Evolutionary conservation across 1,284 basidiomycete genomes (phyloP), one percentile per base, ranked within the genome.

Genomic region (Ustilago lituana): DNA sequence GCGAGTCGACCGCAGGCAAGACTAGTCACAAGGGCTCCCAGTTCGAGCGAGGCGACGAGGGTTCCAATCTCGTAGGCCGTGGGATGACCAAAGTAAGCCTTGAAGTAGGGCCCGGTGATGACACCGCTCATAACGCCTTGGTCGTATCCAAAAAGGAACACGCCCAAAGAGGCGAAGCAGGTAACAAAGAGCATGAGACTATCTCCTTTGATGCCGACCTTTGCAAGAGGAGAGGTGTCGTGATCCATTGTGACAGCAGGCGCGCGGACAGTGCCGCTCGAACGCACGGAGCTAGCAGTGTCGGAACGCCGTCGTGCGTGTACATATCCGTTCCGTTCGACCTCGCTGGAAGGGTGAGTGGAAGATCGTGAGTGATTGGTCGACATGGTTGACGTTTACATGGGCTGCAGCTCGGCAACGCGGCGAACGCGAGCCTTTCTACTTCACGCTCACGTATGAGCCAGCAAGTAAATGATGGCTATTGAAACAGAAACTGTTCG

Each of bases 91-190:
- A 82, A 82, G 66, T 75, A 81, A 15, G 88, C 87, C 75, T 87
- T 88, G 84, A 97, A 96, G 82, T 94, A 88, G 23, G 93, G 92
- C 0, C 92, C 92, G 19, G 94, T 98, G 82, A 98, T 95, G 76
- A 96, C 89, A 27, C 93, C 93, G 70, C 43, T 55, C 79, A 78
- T 81, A 40, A 79, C 79, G 37, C 80, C 80, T 51, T 83, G 79
- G 41, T 81, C 82, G 58, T 78, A 83, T n/a, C 82, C 82, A 69
- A 94, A 91, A 68, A 93, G 85, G 79, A 94, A 94, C 32, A 94
- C 92, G 47, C 93, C 93, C 29, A 94, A 84, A 83, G 89, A 91
- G 65, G 90, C 91, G 73, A 94, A 94, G 57, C 90, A 85, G 29
- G 92, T 81, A 39, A 82, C 74, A 47, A 80, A 78, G 43, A 81